Evolutionary conservation across 2,329 filamentous ascomycete species (phyloP).

Genomic region (Byssothecium circinans): DNA sequence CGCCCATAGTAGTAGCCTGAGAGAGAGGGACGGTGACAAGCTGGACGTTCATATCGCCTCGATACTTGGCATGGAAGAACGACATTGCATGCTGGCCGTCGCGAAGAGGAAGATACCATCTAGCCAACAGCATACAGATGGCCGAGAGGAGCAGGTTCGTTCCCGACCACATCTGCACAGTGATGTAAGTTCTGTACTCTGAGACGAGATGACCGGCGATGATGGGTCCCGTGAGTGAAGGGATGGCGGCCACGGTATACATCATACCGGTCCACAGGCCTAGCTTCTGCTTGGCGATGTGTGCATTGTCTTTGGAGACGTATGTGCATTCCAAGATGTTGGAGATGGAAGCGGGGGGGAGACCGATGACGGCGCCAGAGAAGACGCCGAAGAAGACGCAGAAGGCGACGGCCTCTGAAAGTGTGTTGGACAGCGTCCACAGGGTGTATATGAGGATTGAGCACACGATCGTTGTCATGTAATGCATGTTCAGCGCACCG

Average conservation of each 20-base stretch:
- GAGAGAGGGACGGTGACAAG: conserved; percentile 14
- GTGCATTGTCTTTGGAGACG: conserved; percentile 16
- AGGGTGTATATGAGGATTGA: conserved; percentile 48
- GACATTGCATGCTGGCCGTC: conserved; percentile 29
- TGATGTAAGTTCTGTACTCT: conserved; percentile 45
- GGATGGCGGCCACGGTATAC: conserved; percentile 51
- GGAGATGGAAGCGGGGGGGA: conserved; percentile 53
- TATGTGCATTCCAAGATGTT: conserved; percentile 47
- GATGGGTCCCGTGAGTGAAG: conserved; percentile 51
- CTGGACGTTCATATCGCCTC: conserved; percentile 9
- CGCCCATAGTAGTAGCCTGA: conserved; percentile 23
- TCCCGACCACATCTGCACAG: conserved; percentile 53
- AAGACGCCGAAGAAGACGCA: conserved; percentile 53
- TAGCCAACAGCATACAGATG: conserved; percentile 44
- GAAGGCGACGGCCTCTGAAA: conserved; percentile 49
- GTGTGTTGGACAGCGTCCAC: conserved; percentile 47
- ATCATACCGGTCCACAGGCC: conserved; percentile 58
- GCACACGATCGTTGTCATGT: conserved; percentile 44
- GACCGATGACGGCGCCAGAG: conserved; percentile 53
- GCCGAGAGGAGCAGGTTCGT: conserved; percentile 46
- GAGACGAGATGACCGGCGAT: conserved; percentile 52
- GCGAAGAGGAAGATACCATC: conserved; percentile 34
- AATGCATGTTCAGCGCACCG: conserved; percentile 52
- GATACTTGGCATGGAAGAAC: conserved; percentile 12
- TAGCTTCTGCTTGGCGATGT: conserved; percentile 43